phyloP scores from a whole-genome alignment of 1,284 basidiomycete species.

The Cutaneotrichosporon cutaneum region DNA sequence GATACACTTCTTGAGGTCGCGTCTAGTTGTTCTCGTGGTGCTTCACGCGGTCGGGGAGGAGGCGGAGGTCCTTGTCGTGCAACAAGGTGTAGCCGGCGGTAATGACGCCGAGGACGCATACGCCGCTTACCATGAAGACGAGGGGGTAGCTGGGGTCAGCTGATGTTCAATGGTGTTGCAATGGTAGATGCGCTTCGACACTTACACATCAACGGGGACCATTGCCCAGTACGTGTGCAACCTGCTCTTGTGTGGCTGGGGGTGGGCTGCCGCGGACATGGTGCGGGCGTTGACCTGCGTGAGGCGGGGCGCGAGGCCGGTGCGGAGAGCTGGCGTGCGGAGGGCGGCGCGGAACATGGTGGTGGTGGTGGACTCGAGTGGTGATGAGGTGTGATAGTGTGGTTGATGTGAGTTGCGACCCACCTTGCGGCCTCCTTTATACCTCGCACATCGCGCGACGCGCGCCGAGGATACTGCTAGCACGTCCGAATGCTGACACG shows the following conservation, averaged over 20 bases:
- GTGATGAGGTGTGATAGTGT: no score
- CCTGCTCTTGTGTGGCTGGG: background rate
- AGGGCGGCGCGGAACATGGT: background rate
- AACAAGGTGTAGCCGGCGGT: background rate
- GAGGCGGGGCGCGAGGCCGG: background rate
- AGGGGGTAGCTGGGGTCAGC: conserved; percentile 1
- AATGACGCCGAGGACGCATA: background rate
- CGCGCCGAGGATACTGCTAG: no score
- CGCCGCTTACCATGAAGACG: background rate
- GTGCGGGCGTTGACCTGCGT: background rate
- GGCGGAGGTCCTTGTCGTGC: background rate
- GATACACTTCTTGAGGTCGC: no score
- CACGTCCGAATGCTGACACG: no score
- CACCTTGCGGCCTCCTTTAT: no score
- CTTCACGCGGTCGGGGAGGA: background rate
- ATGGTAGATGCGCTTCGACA: background rate
- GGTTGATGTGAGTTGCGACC: no score
- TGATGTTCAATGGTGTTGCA: background rate
- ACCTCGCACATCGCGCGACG: no score
- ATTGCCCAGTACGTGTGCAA: background rate
- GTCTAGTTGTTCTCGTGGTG: background rate
- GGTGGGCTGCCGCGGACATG: background rate
- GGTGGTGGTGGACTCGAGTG: background rate
- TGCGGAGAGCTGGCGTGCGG: background rate
- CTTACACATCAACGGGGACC: background rate